A percentile compares a stretch with the other conserved stretches of the same genome.
These are phyloP conservation scores for Yarrowia yakushimensis DNA, from an alignment of 805 yeast genomes.

Conservation along the genomic window DNA sequence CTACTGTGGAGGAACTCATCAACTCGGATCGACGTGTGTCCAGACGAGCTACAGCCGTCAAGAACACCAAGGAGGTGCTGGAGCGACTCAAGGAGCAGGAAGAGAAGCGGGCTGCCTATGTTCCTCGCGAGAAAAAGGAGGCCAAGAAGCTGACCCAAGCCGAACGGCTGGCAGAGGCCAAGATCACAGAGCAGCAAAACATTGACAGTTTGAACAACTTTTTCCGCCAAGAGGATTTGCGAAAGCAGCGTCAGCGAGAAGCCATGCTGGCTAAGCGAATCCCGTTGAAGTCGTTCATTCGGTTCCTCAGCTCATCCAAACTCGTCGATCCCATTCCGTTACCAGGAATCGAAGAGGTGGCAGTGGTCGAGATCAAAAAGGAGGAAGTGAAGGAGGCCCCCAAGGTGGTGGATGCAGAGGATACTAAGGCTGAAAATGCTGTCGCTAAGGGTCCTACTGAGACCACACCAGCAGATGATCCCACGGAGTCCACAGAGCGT, in stretches of 20 bases:
- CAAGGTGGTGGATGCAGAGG: constrained; percentile 28
- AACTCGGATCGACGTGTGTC: constrained; percentile 62
- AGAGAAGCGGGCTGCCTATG: constrained; percentile 46
- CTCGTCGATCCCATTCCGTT: constrained; percentile 51
- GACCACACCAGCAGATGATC: neutral
- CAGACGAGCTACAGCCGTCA: constrained; percentile 70
- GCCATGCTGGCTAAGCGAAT: constrained; percentile 62
- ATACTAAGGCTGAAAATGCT: neutral
- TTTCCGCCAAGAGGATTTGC: constrained; percentile 77
- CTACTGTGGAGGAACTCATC: constrained; percentile 45
- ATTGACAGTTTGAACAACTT: constrained; percentile 68
- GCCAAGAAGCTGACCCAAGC: constrained; percentile 55
- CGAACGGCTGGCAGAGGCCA: constrained; percentile 75
- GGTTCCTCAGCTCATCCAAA: constrained; percentile 49
- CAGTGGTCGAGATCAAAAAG: constrained; percentile 37
- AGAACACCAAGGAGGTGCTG: constrained; percentile 71
- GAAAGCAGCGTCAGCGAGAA: constrained; percentile 73
- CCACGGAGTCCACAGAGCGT: constrained; percentile 26
- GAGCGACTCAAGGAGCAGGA: constrained; percentile 69
- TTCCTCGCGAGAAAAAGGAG: constrained; percentile 37
- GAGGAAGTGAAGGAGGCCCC: constrained; percentile 37
- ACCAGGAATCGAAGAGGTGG: constrained; percentile 30
- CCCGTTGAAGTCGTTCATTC: constrained; percentile 56
- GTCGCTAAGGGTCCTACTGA: neutral
- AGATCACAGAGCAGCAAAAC: constrained; percentile 78